Evolutionary conservation across 2,329 filamentous ascomycete genomes (phyloP), one percentile per base, ranked within the genome.

Genomic region (Blastomyces emzantsi): DNA sequence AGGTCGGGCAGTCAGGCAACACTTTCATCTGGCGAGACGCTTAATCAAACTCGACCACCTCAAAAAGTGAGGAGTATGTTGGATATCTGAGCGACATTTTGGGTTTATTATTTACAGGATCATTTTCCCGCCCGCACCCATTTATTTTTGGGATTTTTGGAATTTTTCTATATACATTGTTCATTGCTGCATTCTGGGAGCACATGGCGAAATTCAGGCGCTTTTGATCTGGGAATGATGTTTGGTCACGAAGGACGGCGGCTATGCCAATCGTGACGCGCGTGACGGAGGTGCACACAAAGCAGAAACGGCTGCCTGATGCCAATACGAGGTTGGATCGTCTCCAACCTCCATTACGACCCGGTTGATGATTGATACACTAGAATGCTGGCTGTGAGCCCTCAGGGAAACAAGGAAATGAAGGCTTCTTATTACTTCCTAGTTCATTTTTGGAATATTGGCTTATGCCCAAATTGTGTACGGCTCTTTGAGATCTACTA

Each of bases 11-110:
- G 73, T 39, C 68, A 66, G 28, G 70, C 64, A 63, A 72, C 70
- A 9, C 43, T 70, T 30, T 69, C 71, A 30, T 30, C 71, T 13
- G 67, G 67, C 52, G 68, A 66, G 5, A 64, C 62, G 2, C 11
- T 52, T 8, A 56, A 56, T 22, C 33, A 62, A n/a, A 41, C 41
- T n/a, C 60, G 49, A 52, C 63, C 73, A 57, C 62, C 73, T 25
- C 75, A 77, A 64, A 67, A 73, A 51, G 63, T 75, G 2, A 71
- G 74, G 65, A 77, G 75, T 67, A 79, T 79, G 77, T 68, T 79
- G 68, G 76, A 78, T 71, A 68, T 78, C 11, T 78, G 65, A 69
- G 11, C 33, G 25, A 22, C 15, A 57, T 25, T 41, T 57, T 57
- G 41, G 33, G 55, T 5, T 36, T 39, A 43, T 57, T 36, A 43